Conservation (phyloP, 345 rosid genomes). For the Bretschneidera sinensis region DNA sequence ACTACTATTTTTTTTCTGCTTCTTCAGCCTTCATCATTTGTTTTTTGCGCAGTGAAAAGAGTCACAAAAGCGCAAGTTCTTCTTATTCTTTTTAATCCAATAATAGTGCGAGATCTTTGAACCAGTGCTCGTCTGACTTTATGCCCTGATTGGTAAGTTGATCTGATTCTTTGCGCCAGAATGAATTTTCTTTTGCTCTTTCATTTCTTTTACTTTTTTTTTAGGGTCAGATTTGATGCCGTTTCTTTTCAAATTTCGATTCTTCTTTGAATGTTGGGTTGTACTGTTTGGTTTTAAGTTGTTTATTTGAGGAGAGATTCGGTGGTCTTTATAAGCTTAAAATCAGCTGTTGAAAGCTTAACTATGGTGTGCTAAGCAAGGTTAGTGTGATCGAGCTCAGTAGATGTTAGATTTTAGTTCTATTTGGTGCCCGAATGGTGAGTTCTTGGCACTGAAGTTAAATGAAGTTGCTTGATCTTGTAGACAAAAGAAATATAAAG, state of each 20-base stretch:
- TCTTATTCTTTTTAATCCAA: not conserved
- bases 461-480: not conserved
- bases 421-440: not conserved
- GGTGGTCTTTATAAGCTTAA: not conserved
- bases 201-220: not conserved
- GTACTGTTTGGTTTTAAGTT: not conserved
- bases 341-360: not conserved
- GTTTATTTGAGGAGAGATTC: not conserved
- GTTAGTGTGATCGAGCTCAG: not conserved
- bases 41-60: not conserved
- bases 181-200: not conserved
- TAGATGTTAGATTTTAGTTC: not conserved
- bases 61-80: not conserved
- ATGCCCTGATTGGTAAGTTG: conserved; percentile 16
- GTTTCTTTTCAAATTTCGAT: no score
- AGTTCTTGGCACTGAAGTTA: not conserved
- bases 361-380: not conserved
- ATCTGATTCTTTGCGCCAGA: not conserved
- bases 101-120: conserved; percentile 6
- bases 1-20: no score
- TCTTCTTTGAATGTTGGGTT: no score
- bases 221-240: no score
- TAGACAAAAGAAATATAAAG: not conserved
- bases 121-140: conserved; percentile 2
- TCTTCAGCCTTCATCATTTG: no score